These are phyloP conservation scores for Rhizopus stolonifer DNA, from an alignment of 371 early-diverging fungal species.

Conservation along the genomic window DNA sequence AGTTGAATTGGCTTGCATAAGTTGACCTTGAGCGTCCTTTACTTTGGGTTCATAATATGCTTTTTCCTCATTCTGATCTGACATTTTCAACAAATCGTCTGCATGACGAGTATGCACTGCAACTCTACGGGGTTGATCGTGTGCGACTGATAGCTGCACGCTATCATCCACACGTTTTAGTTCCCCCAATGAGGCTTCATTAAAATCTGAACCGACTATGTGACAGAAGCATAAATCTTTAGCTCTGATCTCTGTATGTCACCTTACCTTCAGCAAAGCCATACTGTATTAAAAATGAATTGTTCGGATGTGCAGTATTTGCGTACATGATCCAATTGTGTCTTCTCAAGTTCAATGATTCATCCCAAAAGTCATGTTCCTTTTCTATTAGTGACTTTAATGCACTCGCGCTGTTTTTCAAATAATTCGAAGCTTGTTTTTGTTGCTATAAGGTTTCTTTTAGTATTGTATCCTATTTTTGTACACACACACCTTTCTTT, in stretches of 20 bases:
- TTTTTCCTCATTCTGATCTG: background rate
- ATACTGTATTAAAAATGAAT: constrained; percentile 49
- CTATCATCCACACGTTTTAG: constrained; percentile 19
- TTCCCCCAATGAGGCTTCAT: constrained; percentile 28
- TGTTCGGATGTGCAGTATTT: constrained; percentile 19
- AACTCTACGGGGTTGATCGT: constrained; percentile 18
- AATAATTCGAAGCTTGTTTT: constrained; percentile 57
- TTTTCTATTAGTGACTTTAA: constrained; percentile 50
- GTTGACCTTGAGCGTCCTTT: constrained; percentile 31
- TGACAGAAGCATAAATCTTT: background rate
- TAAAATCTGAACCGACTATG: constrained; percentile 29
- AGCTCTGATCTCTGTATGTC: background rate
- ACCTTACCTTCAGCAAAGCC: constrained; percentile 60
- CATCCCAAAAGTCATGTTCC: constrained; percentile 71
- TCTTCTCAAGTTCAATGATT: constrained; percentile 60
- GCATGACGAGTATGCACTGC: constrained; percentile 23
- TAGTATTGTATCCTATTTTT: background rate
- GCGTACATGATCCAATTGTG: constrained; percentile 71
- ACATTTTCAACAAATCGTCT: constrained; percentile 21
- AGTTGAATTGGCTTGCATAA: constrained; percentile 50
- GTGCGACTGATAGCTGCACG: constrained; percentile 23
- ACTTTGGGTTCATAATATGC: background rate
- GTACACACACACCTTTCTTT: constrained; percentile 42
- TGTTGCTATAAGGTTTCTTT: constrained; percentile 43
- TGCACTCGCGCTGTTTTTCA: constrained; percentile 53